These are phyloP conservation scores for Moniliophthora roreri DNA, from an alignment of 1,284 basidiomycete species.

Conservation along the genomic window DNA sequence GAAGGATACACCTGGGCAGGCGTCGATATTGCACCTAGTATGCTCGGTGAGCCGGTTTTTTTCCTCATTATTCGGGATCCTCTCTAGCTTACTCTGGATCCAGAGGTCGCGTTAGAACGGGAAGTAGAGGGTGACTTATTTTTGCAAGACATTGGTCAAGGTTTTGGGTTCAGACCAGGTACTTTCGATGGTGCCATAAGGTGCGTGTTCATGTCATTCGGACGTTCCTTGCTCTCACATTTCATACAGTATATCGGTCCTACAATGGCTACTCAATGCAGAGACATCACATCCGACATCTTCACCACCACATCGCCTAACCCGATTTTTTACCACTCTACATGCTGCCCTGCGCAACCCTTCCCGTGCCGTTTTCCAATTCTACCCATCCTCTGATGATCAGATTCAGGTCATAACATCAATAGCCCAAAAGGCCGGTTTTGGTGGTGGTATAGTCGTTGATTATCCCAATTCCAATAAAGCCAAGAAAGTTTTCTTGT, in stretches of 20 bases:
- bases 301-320: conserved; percentile 90
- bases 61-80: neutral
- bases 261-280: conserved; percentile 99
- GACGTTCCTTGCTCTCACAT: neutral
- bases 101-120: conserved; percentile 92
- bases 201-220: conserved; percentile 38
- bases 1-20: conserved; percentile 95
- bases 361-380: conserved; percentile 92
- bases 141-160: conserved; percentile 91
- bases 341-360: conserved; percentile 92
- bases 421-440: conserved; percentile 92
- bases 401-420: conserved; percentile 95
- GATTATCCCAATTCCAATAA: conserved; percentile 98
- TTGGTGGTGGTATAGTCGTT: conserved; percentile 95
- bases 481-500: conserved; percentile 90
- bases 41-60: conserved; percentile 73
- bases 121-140: conserved; percentile 94
- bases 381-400: conserved; percentile 94
- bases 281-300: conserved; percentile 90
- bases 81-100: conserved; percentile 6
- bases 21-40: conserved; percentile 94
- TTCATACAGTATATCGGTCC: conserved; percentile 82
- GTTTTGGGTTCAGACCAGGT: conserved; percentile 93
- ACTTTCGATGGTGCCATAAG: conserved; percentile 98
- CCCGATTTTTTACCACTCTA: conserved; percentile 95